phyloP scores from a whole-genome alignment of 2,329 filamentous ascomycete genomes.

The Alternaria viburni region DNA sequence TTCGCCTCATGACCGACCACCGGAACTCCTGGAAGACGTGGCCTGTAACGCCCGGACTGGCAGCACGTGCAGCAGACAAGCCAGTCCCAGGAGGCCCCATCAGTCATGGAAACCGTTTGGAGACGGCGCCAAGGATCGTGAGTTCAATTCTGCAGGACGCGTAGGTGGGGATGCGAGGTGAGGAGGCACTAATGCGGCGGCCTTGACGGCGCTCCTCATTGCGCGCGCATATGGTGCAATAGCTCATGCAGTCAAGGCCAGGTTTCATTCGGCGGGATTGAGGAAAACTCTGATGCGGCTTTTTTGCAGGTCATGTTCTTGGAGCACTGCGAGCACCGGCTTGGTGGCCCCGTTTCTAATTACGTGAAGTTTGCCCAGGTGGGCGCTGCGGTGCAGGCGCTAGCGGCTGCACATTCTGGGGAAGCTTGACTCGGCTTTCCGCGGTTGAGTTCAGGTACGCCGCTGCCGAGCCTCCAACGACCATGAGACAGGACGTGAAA shows the following conservation, averaged over 20 bases:
- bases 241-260: conserved; percentile 3
- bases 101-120: conserved; percentile 20
- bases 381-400: conserved; percentile 24
- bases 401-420: conserved; percentile 16
- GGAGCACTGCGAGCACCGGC: conserved; percentile 2
- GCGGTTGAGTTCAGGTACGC: conserved; percentile 24
- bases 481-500: neutral
- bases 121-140: conserved; percentile 39
- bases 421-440: conserved; percentile 19
- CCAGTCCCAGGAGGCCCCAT: conserved; percentile 39
- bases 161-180: conserved; percentile 3
- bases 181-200: conserved; percentile 7
- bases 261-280: conserved; percentile 5
- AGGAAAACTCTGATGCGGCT: conserved; percentile 35
- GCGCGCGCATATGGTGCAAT: conserved; percentile 16
- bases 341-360: conserved; percentile 17
- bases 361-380: conserved; percentile 28
- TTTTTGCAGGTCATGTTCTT: conserved; percentile 26
- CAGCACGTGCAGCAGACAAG: conserved; percentile 33
- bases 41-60: neutral
- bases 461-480: conserved; percentile 2
- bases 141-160: conserved; percentile 26
- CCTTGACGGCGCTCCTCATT: conserved; percentile 4
- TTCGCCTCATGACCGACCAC: neutral
- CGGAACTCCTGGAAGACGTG: neutral